Base-by-base conservation (phyloP, 2,329 filamentous ascomycete species). In the Fusarium foetens region DNA sequence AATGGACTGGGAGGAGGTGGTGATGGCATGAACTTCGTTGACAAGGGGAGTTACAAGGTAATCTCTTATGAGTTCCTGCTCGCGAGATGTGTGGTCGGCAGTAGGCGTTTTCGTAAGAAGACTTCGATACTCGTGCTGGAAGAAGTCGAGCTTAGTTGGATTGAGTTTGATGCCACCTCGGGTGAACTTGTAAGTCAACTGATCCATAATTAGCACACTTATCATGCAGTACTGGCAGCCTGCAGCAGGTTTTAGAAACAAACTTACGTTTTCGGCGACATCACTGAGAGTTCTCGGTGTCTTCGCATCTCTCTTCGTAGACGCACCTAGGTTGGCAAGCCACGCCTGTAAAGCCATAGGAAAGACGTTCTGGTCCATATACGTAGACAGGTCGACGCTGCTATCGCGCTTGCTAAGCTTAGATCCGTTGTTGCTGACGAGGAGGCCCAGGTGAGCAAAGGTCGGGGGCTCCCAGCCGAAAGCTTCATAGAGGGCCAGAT, bases 161-260 rank as follows among this genome's bases (percentile, higher is more conserved):
- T 92, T 90, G 23, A 98, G 93, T 19, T 92, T 92, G 11, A 95
- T 94, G 79, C 98, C 95, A 14, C 95, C 95, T 75, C 92, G 93
- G 6, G 94, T 98, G 82, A 98, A 97, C 78, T 94, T 94, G 72
- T 97, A 86, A 49, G 91, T 90, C 79, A 98, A 95, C 88, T 94
- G 66, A 21, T 46, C 8, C 29, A 19, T 31, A 46, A 39, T 84
- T 59, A 82, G 78, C 49, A 66, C 31, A 11, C 13, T 16, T 55
- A 14, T 13, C 10, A 38, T 19, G 16, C 4, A 5, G 8, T 6
- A 4, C 9, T 23, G 35, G 8, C 14, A 11, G 14, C 27, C n/a
- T 3, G 43, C 16, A n/a, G 10, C 17, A 21, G 13, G 4, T 7
- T n/a, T 31, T n/a, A 17, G 27, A 38, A 33, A 53, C 25, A 19